phyloP scores from a whole-genome alignment of 106 monocot genomes.

The Platanthera guangdongensis region DNA sequence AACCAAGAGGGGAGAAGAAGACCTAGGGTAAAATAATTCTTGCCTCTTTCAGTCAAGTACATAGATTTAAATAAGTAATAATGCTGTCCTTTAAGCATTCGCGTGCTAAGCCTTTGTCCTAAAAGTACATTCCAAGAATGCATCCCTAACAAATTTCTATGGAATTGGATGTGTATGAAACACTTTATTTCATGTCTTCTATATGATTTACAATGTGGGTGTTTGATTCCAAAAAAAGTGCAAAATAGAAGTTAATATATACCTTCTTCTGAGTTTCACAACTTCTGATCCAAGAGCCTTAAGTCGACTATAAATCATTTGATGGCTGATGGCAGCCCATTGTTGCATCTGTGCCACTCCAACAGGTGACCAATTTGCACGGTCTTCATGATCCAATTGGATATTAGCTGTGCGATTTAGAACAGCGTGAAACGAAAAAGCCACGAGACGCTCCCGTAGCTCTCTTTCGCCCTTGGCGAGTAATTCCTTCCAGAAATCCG shows the following conservation, averaged over 20 bases:
- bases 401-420: conserved; percentile 11
- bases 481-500: conserved; percentile 39
- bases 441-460: conserved; percentile 52
- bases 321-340: conserved; percentile 42
- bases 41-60: too few species aligned
- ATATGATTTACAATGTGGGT: neutral
- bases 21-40: too few species aligned
- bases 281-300: conserved; percentile 40
- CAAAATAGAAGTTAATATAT: neutral
- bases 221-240: neutral
- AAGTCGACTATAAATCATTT: conserved; percentile 27
- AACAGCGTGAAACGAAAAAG: conserved; percentile 45
- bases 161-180: neutral
- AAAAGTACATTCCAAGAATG: too few species aligned
- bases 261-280: conserved; percentile 39
- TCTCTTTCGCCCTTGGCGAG: conserved; percentile 51
- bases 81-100: too few species aligned
- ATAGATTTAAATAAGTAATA: too few species aligned
- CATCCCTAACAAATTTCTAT: neutral
- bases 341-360: conserved; percentile 63
- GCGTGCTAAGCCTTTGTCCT: too few species aligned
- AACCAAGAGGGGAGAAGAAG: too few species aligned
- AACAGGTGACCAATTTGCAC: conserved; percentile 29
- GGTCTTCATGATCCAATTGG: neutral
- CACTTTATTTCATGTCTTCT: neutral